Percentiles rank a stretch among this genome's conserved stretches.
Evolutionary conservation across 2,329 filamentous ascomycete species (phyloP).

Genomic region (Penicillium expansum): DNA sequence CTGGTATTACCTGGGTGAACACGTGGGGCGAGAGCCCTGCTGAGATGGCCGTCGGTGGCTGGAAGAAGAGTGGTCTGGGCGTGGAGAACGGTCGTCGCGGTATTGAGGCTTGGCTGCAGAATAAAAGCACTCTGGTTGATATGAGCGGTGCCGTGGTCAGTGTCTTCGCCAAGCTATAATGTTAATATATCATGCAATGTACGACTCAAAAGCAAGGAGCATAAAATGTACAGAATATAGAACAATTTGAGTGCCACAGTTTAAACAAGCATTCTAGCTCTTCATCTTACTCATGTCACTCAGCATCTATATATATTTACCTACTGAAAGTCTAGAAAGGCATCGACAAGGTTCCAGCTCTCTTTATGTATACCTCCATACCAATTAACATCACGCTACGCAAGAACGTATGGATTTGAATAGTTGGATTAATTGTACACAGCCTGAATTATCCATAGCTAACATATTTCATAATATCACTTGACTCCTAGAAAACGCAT

Average conservation of each 20-base stretch:
- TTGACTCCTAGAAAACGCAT: neutral
- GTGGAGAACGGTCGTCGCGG: conserved; percentile 82
- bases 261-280: neutral
- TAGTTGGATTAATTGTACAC: neutral
- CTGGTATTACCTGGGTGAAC: conserved; percentile 89
- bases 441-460: neutral
- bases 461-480: neutral
- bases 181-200: conserved; percentile 5
- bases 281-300: too few species aligned
- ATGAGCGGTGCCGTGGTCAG: conserved; percentile 68
- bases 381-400: too few species aligned
- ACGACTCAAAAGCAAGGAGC: neutral
- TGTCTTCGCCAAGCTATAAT: conserved; percentile 69
- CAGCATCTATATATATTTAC: neutral
- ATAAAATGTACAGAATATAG: neutral
- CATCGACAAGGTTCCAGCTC: too few species aligned
- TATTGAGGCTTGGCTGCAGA: conserved; percentile 76
- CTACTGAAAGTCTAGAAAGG: neutral
- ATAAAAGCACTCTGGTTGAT: conserved; percentile 85
- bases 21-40: conserved; percentile 90
- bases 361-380: neutral
- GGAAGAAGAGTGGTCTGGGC: conserved; percentile 86
- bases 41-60: conserved; percentile 89
- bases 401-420: neutral
- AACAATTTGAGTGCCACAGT: neutral